Evolutionary conservation across 805 yeast species (phyloP), one percentile per base, ranked within the genome.

Genomic region (Ogataea paraovalis): DNA sequence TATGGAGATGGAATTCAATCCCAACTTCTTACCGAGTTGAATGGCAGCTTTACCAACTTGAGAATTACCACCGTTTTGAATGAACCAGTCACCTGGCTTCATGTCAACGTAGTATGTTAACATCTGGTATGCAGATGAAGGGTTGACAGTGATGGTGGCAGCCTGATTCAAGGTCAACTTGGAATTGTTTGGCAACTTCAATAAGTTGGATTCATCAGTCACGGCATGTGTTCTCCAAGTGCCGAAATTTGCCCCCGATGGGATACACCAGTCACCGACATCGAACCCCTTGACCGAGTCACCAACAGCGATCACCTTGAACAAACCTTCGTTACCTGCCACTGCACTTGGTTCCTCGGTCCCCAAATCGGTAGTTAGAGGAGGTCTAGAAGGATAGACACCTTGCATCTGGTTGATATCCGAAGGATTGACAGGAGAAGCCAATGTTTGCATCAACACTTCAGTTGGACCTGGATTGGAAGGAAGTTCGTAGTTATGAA

Each of bases 21-120:
- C 96, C 64, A 85, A 74, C 25, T 82, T 72, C 54, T 80, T 79
- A 27, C 87, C 96, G 45, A 94, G 79, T 67, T 94, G 99, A 42
- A 89, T 76, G 7, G 96, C 98, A 57, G 86, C 83, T 56, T 89
- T 82, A 5, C 97, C 96, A 10, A 94, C 99, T 25, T 94, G 96
- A 7, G 96, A 88, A 55, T 89, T 94, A 32, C 96, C 98, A 28
- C 97, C 99, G 60, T 92, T 94, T 69, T 94, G 98, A 52, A 94
- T 82, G 53, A 94, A 79, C 96, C 96, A 94, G 65, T 91, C 91
- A 18, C 88, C 88, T 2, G 80, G 76, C 49, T 72, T 65, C 59
- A 85, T 68, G 46, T 79, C 73, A 44, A 70, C 79, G 64, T 80
- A 86, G 66, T 84, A 78, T 16, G 85, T 80, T 52, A 92, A 82